These are phyloP conservation scores for Amauroascus verrucosus DNA, from an alignment of 2,329 filamentous ascomycete species.

Conservation along the genomic window DNA sequence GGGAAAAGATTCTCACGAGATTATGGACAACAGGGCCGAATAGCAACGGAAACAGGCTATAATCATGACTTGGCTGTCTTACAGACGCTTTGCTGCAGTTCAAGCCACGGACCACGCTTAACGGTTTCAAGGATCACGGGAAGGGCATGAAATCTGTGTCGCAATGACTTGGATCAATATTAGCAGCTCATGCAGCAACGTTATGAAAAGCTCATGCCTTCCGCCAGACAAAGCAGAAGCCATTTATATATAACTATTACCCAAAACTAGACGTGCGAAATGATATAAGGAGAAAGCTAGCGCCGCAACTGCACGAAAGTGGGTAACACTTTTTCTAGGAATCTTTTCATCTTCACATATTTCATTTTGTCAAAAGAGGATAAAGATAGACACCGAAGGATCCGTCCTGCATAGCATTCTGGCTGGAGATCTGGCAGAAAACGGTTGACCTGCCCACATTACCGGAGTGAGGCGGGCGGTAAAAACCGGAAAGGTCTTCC, in stretches of 20 bases:
- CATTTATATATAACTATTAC: background rate
- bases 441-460: background rate
- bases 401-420: background rate
- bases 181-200: background rate
- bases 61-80: slow-evolving; percentile 6
- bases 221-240: background rate
- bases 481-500: background rate
- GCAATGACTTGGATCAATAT: slow-evolving; percentile 4
- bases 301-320: slow-evolving; percentile 1
- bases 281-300: background rate
- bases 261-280: background rate
- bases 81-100: slow-evolving; percentile 10
- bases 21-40: slow-evolving; percentile 3
- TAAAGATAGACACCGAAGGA: slow-evolving; percentile 1
- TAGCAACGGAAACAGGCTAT: slow-evolving; percentile 4
- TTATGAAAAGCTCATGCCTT: slow-evolving; percentile 1
- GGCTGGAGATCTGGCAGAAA: slow-evolving; percentile 1
- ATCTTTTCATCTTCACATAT: background rate
- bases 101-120: slow-evolving; percentile 1
- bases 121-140: slow-evolving; percentile 4
- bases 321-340: background rate
- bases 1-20: background rate
- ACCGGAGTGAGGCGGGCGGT: background rate
- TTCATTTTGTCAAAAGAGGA: background rate
- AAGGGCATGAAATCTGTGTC: slow-evolving; percentile 6